phyloP scores from a whole-genome alignment of 495 filamentous ascomycete species.

The Xanthoparmelia taractica region DNA sequence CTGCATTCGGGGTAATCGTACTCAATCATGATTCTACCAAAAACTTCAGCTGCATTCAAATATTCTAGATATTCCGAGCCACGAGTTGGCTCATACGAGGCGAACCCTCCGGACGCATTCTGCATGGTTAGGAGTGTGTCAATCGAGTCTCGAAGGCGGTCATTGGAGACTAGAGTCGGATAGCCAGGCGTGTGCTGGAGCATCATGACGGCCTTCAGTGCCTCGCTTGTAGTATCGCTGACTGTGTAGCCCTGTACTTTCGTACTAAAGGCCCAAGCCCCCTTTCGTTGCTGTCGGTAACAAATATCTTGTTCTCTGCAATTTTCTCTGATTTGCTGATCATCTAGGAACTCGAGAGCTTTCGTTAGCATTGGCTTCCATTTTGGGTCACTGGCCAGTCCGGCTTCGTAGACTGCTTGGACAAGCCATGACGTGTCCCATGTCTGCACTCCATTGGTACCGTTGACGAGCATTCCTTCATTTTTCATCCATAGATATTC shows the following conservation, averaged over 20 bases:
- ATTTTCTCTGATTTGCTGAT: constrained; percentile 85
- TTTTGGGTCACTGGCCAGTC: constrained; percentile 65
- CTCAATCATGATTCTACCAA: constrained; percentile 94
- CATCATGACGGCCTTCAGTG: constrained; percentile 74
- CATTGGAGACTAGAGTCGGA: constrained; percentile 62
- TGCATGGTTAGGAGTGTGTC: constrained; percentile 91
- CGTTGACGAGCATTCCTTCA: constrained; percentile 91
- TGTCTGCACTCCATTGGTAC: constrained; percentile 91
- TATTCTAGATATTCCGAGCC: constrained; percentile 70
- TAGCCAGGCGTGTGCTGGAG: constrained; percentile 74
- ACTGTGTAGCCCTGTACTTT: constrained; percentile 90
- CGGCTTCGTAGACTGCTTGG: constrained; percentile 70
- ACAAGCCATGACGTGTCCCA: constrained; percentile 94
- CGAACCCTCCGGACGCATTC: constrained; percentile 79
- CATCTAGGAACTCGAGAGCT: constrained; percentile 79
- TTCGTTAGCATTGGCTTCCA: constrained; percentile 79
- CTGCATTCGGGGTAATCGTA: constrained; percentile 98
- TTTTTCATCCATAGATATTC: constrained; percentile 89
- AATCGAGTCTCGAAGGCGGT: constrained; percentile 75
- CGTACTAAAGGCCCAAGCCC: constrained; percentile 92
- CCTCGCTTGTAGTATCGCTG: constrained; percentile 89
- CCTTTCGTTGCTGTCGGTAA: constrained; percentile 88
- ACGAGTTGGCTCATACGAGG: constrained; percentile 78
- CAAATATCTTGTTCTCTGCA: constrained; percentile 67
- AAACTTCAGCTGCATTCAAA: constrained; percentile 93